Base-by-base conservation (phyloP, 805 yeast species). In the fission yeast (Schizosaccharomyces pombe) region DNA sequence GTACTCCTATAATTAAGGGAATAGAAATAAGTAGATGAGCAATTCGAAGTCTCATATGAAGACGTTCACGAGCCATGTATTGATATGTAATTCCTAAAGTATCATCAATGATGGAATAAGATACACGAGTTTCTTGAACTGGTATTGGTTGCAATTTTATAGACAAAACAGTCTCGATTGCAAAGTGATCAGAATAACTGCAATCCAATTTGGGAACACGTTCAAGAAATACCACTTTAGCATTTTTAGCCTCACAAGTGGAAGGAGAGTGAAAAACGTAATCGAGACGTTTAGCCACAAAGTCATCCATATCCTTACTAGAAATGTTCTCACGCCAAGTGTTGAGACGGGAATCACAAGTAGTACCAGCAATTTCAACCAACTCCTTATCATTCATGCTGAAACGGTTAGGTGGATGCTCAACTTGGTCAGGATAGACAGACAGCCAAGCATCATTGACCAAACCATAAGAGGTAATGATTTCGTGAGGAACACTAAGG, bases 171-270 rank as follows among this genome's bases (percentile, higher is more conserved):
- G n/a, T n/a, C n/a, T n/a, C 43, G 33, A 71, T 61, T 9, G 89
- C 98, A 71, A 91, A 91, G 69, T 91, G 98, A 63, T 91, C 98
- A 0, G 95, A 85, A 58, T 75, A 80, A 3, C 94, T 82, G 0
- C 83, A 70, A 29, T 57, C 49, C 29, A 59, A 47, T 0, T 68
- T 72, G 0, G 82, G 80, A 6, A 84, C 67, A 24, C 64, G 62
- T 51, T 84, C 94, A 1, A 85, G 79, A 62, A 91, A 87, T 30
- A 72, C 73, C 1, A 86, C 95, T 5, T 71, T 65, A 0, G 93
- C 86, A n/a, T 70, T 71, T 1, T 74, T 57, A 0, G 85, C 80
- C 1, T 60, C 64, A 24, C 86, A 67, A 52, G 68, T 68, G 0
- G 65, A 58, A 0, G 76, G 66, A 63, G 84, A 94, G 53, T 82